phyloP scores from a whole-genome alignment of 2,329 filamentous ascomycete species.

The Fusarium chaquense region DNA sequence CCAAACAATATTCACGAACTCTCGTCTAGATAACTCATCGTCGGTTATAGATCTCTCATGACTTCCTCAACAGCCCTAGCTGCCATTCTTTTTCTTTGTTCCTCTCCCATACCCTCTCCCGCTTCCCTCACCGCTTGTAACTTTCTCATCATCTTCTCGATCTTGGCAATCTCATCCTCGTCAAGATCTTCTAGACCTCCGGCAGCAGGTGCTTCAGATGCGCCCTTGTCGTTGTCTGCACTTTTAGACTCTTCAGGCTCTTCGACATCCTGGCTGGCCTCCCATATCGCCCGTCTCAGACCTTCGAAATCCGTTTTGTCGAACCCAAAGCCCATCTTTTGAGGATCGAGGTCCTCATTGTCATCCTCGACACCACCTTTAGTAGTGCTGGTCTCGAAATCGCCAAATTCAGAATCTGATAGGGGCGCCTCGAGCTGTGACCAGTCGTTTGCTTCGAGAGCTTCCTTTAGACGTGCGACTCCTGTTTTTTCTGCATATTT shows the following conservation, averaged over 20 bases:
- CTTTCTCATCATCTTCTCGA: constrained; percentile 74
- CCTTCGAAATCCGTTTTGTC: constrained; percentile 66
- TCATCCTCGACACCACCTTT: constrained; percentile 49
- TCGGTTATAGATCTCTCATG: constrained; percentile 67
- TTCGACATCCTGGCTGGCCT: constrained; percentile 47
- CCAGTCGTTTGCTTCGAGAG: constrained; percentile 76
- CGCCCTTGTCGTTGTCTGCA: constrained; percentile 27
- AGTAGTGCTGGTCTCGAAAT: constrained; percentile 52
- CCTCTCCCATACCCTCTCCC: constrained; percentile 69
- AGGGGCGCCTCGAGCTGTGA: constrained; percentile 50
- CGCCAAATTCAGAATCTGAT: constrained; percentile 48
- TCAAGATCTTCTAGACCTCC: constrained; percentile 58
- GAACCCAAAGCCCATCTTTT: constrained; percentile 64
- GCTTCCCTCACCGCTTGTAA: constrained; percentile 71
- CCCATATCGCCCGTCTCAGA: constrained; percentile 65
- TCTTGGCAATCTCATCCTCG: constrained; percentile 67
- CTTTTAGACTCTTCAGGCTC: constrained; percentile 19
- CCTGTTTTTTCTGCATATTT: constrained; percentile 65
- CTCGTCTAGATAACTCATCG: not conserved
- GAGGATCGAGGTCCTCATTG: constrained; percentile 57
- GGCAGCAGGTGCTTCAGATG: constrained; percentile 26
- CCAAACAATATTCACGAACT: not conserved
- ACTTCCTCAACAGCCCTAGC: constrained; percentile 72
- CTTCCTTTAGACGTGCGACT: constrained; percentile 69
- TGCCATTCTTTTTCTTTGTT: constrained; percentile 71